Base-by-base conservation (phyloP, 2,329 filamentous ascomycete genomes). In the Ophiostoma sp. region DNA sequence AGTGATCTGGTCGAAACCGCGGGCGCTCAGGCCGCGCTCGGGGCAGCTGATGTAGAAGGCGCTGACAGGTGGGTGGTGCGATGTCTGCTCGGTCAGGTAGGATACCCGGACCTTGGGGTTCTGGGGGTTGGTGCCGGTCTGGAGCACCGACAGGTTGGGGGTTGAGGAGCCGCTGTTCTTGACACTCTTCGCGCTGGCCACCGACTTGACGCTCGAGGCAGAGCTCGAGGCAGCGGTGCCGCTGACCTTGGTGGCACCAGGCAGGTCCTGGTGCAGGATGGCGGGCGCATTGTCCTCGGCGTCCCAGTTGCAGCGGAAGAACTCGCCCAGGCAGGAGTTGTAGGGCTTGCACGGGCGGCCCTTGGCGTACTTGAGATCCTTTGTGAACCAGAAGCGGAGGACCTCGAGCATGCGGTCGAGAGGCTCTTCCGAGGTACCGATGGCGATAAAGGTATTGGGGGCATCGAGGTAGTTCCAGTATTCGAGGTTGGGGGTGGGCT, bases 391-490 rank as follows among this genome's bases (percentile, higher is more conserved):
- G 80, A 98, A 99, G 70, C 93, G 89, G 74, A 98, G 80, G 42
- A 96, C 92, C 75, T 94, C 93, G 66, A 99, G 85, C 91, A 97
- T 97, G 73, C 95, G 92, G 74, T 95, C 94, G 68, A 98, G 82
- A 11, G 90, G 86, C 74, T 98, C 92, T 74, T 98, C 91, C 18
- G 94, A 95, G 74, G 94, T 94, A 74, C 94, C 95, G 74, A 89
- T 89, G 63, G 85, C 85, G 72, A 87, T 81, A 72, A 99, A 97
- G 64, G 93, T 92, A 78, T 96, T 96, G 36, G 94, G 94, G 74
- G 93, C 87, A 79, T 99, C 95, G 77, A 99, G 84, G 76, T 99
- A 99, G 76, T 96, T 96, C 95, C 95, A 99, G 81, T 98, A 99
- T 81, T 99, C 95, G 76, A 99, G 83, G 78, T 99, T 99, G 66